A percentile compares a stretch with the other conserved stretches of the same genome.
phyloP scores from a whole-genome alignment of 257 asterid genomes.

The Solanum ossicruentum region DNA sequence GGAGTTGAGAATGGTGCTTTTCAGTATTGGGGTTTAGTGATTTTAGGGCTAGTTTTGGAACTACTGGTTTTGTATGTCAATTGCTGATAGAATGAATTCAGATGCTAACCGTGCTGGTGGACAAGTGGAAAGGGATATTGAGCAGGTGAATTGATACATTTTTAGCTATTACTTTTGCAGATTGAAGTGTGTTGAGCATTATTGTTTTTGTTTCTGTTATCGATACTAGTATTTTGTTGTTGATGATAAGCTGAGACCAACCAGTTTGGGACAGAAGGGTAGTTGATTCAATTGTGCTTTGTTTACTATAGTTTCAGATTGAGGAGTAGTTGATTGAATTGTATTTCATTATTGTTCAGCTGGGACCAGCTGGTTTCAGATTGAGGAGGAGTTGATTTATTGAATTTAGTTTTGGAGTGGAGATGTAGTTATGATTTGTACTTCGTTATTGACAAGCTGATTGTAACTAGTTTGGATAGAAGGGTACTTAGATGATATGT shows the following conservation, averaged over 20 bases:
- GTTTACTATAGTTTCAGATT: background rate
- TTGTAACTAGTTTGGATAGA: background rate
- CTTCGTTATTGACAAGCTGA: background rate
- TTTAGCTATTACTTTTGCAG: background rate
- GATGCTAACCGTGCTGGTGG: constrained; percentile 58
- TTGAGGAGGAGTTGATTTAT: background rate
- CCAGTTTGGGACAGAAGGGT: background rate
- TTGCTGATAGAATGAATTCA: constrained; percentile 57
- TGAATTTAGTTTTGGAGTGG: background rate
- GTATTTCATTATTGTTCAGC: background rate
- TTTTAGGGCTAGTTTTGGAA: constrained; percentile 32
- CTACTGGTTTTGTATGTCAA: constrained; percentile 21
- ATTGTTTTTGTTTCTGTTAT: background rate
- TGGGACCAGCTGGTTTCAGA: background rate
- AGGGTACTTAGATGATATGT: background rate
- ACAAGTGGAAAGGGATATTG: constrained; percentile 62
- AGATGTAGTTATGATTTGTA: background rate
- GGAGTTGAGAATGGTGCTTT: background rate
- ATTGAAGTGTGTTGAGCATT: background rate
- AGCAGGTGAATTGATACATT: constrained; percentile 29
- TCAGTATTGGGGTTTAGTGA: background rate
- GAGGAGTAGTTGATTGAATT: background rate
- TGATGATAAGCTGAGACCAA: background rate
- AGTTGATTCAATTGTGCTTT: background rate
- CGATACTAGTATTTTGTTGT: background rate